A percentile compares a stretch with the other conserved stretches of the same genome.
phyloP scores from a whole-genome alignment of 169 alveolate genomes.

The Babesia divergens region DNA sequence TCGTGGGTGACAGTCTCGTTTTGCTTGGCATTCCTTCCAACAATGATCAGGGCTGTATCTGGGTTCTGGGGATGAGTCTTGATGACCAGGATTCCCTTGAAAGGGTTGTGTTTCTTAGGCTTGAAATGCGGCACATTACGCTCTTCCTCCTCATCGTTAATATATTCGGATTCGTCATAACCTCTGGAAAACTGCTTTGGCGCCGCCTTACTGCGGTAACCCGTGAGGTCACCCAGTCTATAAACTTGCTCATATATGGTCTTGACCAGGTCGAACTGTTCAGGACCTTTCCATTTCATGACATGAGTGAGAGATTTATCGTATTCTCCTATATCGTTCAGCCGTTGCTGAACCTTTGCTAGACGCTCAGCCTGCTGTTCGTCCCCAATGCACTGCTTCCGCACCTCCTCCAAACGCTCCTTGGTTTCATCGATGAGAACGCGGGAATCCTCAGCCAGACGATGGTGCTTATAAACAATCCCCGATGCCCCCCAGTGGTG shows the following conservation, averaged over 20 bases:
- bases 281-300: constrained; percentile 32
- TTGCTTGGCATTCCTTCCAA: constrained; percentile 73
- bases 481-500: constrained; percentile 28
- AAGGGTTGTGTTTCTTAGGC: constrained; percentile 58
- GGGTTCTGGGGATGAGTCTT: constrained; percentile 60
- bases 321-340: constrained; percentile 12
- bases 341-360: constrained; percentile 18
- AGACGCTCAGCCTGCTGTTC: constrained; percentile 52
- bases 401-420: constrained; percentile 12
- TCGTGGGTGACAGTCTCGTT: constrained; percentile 74
- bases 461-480: constrained; percentile 37
- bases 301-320: neutral
- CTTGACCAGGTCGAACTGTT: constrained; percentile 19
- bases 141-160: constrained; percentile 33
- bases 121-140: constrained; percentile 48
- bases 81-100: constrained; percentile 65
- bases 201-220: constrained; percentile 18
- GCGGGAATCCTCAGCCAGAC: constrained; percentile 36
- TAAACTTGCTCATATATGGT: constrained; percentile 16
- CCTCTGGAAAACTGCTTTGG: neutral
- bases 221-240: constrained; percentile 39
- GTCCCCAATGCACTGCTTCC: constrained; percentile 34
- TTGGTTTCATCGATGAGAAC: constrained; percentile 1
- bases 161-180: neutral
- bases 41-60: constrained; percentile 69